Evolutionary conservation across 2,329 filamentous ascomycete species (phyloP), one percentile per base, ranked within the genome.

Genomic region (Calonectria honghensis): DNA sequence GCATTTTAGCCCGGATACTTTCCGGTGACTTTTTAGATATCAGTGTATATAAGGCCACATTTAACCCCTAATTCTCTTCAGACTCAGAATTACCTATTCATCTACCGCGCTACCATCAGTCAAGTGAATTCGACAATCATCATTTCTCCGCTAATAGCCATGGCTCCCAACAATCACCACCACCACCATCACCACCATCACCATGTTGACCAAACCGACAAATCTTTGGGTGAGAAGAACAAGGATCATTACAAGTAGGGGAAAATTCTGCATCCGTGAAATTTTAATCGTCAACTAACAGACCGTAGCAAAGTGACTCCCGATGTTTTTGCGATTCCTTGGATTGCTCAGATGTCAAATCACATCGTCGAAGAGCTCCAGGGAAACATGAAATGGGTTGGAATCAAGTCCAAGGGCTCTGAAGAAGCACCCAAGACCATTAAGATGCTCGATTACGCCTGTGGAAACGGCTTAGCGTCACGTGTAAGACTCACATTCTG

Each of bases 401-500:
- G 79, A 0, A 70, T 82, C 0, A 73, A 74, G 1, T 57, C 71
- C 0, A 63, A 73, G 1, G 39, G 61, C n/a, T 20, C 51, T 4
- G 45, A 35, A n/a, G 9, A 14, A 35, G 35, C 4, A 16, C 24
- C 64, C 0, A 52, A 32, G 6, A 59, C 73, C 2, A 76, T 64
- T 0, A 82, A 77, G 13, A 76, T 84, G 71, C 67, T 84, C 0
- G 83, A 84, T 64, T 84, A 84, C 24, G 83, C 83, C 1, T 83
- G 82, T 24, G 83, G 83, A 1, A 79, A 81, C 31, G 83, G 81
- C 1, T 65, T 82, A 6, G 81, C 79, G 0, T 81, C 82, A n/a
- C 70, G 79, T 37, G 83, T 83, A 79, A 74, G 78, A 57, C 29
- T 13, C 2, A n/a, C 18, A 29, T 24, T 3, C 16, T 1, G 29